Conservation (phyloP, 495 filamentous ascomycete species). For the Neurospora intermedia region DNA sequence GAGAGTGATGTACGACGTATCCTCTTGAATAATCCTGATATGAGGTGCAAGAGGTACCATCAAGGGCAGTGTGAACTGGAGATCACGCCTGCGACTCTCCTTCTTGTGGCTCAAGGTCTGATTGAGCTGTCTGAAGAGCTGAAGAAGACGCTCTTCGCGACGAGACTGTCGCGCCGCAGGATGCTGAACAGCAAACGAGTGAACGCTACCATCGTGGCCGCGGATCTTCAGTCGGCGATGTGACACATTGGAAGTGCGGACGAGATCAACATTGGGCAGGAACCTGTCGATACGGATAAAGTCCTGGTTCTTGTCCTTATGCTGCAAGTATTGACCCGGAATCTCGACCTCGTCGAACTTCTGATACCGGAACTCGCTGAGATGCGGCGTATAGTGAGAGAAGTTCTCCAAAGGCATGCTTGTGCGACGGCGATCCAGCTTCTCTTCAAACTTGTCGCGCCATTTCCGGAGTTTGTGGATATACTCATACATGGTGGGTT, state of each 20-base stretch:
- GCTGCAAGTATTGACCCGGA: slow-evolving; percentile 90
- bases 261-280: slow-evolving; percentile 84
- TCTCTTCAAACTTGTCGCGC: slow-evolving; percentile 97
- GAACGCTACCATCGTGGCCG: slow-evolving; percentile 92
- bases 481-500: slow-evolving; percentile 94
- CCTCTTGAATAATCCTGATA: slow-evolving; percentile 88
- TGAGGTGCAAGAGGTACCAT: slow-evolving; percentile 92
- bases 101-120: slow-evolving; percentile 79
- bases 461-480: slow-evolving; percentile 93
- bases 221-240: slow-evolving; percentile 90
- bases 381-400: slow-evolving; percentile 60
- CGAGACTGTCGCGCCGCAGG: slow-evolving; percentile 84
- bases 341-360: slow-evolving; percentile 99
- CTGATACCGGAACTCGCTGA: slow-evolving; percentile 92
- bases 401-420: slow-evolving; percentile 57
- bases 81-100: slow-evolving; percentile 83
- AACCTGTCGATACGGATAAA: slow-evolving; percentile 96
- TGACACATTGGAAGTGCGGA: slow-evolving; percentile 76
- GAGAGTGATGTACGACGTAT: slow-evolving; percentile 85
- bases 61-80: slow-evolving; percentile 89
- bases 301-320: slow-evolving; percentile 97
- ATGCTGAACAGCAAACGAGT: slow-evolving; percentile 91
- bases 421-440: slow-evolving; percentile 73
- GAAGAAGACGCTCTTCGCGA: slow-evolving; percentile 86
- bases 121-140: slow-evolving; percentile 98